Conservation (phyloP, 2,329 filamentous ascomycete genomes). For the Coniochaeta hoffmannii region DNA sequence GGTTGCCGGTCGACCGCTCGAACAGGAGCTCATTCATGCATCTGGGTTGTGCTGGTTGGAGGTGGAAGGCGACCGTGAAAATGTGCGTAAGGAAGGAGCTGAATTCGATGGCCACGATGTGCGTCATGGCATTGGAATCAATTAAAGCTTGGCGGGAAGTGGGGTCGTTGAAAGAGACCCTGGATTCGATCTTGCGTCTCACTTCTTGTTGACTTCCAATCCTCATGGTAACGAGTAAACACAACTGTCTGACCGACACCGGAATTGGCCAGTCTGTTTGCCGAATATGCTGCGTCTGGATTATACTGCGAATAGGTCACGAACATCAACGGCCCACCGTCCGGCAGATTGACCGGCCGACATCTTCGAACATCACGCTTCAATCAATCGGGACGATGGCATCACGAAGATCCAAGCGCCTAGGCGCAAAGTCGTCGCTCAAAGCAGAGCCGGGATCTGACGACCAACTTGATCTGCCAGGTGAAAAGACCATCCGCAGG, state of each 20-base stretch:
- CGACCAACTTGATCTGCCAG: background rate
- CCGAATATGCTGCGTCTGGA: background rate
- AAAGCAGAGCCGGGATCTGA: background rate
- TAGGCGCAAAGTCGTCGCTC: background rate
- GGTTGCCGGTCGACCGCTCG: conserved; percentile 64
- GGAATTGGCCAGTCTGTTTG: background rate
- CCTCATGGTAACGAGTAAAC: background rate
- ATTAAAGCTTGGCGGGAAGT: background rate
- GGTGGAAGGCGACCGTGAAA: background rate
- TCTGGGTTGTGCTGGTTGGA: background rate
- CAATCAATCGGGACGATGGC: background rate
- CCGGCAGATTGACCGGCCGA: background rate
- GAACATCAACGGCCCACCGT: background rate
- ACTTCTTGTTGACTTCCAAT: background rate
- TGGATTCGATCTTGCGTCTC: background rate
- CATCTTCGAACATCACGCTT: background rate
- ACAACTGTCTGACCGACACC: background rate
- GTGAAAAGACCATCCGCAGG: background rate
- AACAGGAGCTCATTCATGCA: conserved; percentile 68
- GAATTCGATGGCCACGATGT: too few species aligned
- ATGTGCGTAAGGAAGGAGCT: too few species aligned
- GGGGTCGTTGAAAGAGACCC: background rate
- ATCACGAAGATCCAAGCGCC: background rate
- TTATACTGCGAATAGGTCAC: background rate
- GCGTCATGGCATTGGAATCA: too few species aligned